Base-by-base conservation (phyloP, 176 grass and related monocot species). In the Avena insularis region DNA sequence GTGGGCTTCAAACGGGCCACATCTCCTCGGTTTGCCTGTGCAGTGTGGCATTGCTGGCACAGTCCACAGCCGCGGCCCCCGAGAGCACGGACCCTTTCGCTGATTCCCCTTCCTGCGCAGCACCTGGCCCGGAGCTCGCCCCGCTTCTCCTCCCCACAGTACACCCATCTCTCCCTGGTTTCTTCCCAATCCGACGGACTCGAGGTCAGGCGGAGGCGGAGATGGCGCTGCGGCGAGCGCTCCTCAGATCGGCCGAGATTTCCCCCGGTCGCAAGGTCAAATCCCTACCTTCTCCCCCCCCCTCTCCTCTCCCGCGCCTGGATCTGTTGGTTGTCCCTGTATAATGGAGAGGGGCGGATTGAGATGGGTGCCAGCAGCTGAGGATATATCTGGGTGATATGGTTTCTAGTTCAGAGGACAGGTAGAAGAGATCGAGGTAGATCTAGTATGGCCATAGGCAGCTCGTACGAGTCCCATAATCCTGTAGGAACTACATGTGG, bases 161-260 rank as follows among this genome's bases (percentile, higher is more conserved):
- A 8, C 62, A 4, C 58, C 9, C 54, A 16, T 15, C 48, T 12
- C 45, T 57, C 80, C 50, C 77, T 70, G 60, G 67, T 71, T 82
- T 27, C 77, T 12, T 78, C 58, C 86, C 82, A 71, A 79, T 82
- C 86, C 82, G 63, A 62, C 69, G 25, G 62, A 15, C 72, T 71
- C 79, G 62, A 60, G 70, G 70, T 77, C 29, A 61, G 74, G 43
- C 46, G 59, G 81, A 75, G 77, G 77, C 85, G 82, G 90, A 48
- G 78, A 91, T 91, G 90, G 86, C 86, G 90, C 82, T 91, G 86
- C 82, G 90, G 66, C 78, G 90, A 63, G 86, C 90, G 82, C 82
- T 91, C 8, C 78, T 91, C 54, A 91, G 78, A 85, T 91, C 86
- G 21, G 45, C 62, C n/a, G 90, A 81, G 82, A 91, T 88, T 76